phyloP scores from a whole-genome alignment of 352 stramenopile genomes.

The Pythium grandisporangium region DNA sequence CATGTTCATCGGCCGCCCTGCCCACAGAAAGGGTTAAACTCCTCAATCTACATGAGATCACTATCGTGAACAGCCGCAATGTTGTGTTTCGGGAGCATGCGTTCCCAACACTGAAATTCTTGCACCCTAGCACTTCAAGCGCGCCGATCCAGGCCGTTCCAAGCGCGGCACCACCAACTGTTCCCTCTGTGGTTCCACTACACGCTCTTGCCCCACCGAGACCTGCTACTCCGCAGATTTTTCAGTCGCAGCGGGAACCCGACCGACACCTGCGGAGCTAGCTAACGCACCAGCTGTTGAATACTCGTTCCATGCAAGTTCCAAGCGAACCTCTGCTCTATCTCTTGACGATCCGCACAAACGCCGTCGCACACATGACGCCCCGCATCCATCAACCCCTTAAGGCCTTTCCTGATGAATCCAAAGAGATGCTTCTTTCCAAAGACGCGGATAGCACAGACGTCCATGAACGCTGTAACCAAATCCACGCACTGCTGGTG shows the following conservation, averaged over 20 bases:
- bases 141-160: too few species aligned
- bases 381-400: too few species aligned
- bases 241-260: background rate
- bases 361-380: too few species aligned
- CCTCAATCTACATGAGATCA: background rate
- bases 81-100: conserved; percentile 1
- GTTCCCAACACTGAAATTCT: background rate
- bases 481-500: too few species aligned
- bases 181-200: background rate
- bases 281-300: conserved; percentile 1
- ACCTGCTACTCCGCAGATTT: background rate
- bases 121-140: background rate
- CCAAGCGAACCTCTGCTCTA: background rate
- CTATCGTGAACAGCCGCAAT: conserved; percentile 1
- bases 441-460: too few species aligned
- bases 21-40: background rate
- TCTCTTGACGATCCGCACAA: too few species aligned
- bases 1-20: background rate
- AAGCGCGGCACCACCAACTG: background rate
- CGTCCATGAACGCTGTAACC: too few species aligned
- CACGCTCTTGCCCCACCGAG: background rate
- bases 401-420: too few species aligned
- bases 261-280: background rate
- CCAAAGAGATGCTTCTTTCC: too few species aligned
- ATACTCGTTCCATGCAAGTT: conserved; percentile 1